Evolutionary conservation across 805 yeast species (phyloP).

Genomic region (Debaryomyces tyrocola): DNA sequence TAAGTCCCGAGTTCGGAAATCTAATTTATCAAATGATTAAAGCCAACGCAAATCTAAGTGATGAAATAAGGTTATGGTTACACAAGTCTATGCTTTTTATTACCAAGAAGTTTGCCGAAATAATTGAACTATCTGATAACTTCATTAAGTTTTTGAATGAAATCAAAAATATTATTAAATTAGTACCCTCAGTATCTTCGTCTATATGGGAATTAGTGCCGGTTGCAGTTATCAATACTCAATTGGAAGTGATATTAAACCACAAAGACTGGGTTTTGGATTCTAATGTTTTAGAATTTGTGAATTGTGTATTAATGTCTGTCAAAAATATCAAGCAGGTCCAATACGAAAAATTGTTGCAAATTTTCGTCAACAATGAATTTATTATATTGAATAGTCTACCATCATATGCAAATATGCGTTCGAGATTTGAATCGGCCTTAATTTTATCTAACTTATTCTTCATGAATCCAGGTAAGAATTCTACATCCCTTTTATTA

Average conservation of each 20-base stretch:
- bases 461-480: constrained; percentile 41
- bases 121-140: constrained; percentile 20
- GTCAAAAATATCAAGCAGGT: constrained; percentile 32
- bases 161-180: constrained; percentile 14
- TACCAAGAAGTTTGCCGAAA: constrained; percentile 65
- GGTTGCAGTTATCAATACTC: constrained; percentile 53
- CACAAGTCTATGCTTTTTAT: constrained; percentile 57
- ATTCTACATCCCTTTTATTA: constrained; percentile 49
- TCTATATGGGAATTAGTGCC: constrained; percentile 35
- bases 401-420: constrained; percentile 18
- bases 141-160: constrained; percentile 31
- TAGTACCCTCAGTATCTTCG: constrained; percentile 7
- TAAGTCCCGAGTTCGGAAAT: constrained; percentile 25
- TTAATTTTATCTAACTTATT: constrained; percentile 52
- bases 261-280: constrained; percentile 46
- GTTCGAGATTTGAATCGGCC: constrained; percentile 42
- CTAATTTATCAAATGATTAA: constrained; percentile 26
- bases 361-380: constrained; percentile 59
- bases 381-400: constrained; percentile 30
- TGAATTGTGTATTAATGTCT: constrained; percentile 35
- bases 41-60: constrained; percentile 17
- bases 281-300: constrained; percentile 45
- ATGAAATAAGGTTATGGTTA: constrained; percentile 47
- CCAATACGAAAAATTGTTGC: constrained; percentile 55
- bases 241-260: constrained; percentile 59